Percentiles rank a stretch among this genome's conserved stretches.
Evolutionary conservation across 1,284 basidiomycete genomes (phyloP).

Genomic region (Ustilago esculenta): DNA sequence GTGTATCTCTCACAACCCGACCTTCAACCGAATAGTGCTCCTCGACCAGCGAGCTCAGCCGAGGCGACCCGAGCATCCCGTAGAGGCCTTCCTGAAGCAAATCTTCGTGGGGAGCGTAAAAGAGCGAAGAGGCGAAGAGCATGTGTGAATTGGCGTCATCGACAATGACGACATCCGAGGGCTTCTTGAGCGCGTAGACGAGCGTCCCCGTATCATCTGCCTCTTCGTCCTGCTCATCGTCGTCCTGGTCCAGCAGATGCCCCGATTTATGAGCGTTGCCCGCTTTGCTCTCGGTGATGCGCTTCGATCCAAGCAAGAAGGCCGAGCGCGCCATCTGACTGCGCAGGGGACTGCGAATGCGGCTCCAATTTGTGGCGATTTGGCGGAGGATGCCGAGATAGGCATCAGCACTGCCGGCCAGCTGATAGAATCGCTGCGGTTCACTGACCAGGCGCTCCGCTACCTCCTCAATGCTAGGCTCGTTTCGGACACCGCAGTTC

Average conservation of each 20-base stretch:
- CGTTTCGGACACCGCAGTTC: conserved; percentile 85
- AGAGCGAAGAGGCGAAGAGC: conserved; percentile 68
- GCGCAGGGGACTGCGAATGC: conserved; percentile 73
- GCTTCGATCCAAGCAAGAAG: conserved; percentile 78
- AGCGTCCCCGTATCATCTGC: conserved; percentile 58
- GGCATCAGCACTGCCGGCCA: conserved; percentile 75
- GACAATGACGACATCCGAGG: conserved; percentile 64
- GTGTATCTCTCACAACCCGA: conserved; percentile 61
- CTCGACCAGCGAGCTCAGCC: conserved; percentile 77
- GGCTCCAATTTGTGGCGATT: conserved; percentile 78
- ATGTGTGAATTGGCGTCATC: conserved; percentile 66
- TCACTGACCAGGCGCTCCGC: conserved; percentile 62
- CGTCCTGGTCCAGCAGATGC: conserved; percentile 43
- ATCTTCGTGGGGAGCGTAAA: conserved; percentile 89
- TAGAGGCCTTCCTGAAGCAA: conserved; percentile 73
- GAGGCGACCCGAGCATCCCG: conserved; percentile 72
- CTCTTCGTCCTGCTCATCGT: conserved; percentile 58
- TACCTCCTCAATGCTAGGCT: conserved; percentile 84
- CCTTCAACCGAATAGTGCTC: conserved; percentile 77
- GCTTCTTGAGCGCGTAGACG: conserved; percentile 63
- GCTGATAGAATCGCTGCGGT: conserved; percentile 76
- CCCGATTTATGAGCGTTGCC: conserved; percentile 8
- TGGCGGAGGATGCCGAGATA: conserved; percentile 81
- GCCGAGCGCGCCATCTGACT: conserved; percentile 76
- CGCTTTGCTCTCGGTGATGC: conserved; percentile 64